phyloP scores from a whole-genome alignment of 1,139 yeast genomes.

The Pichia sp. region DNA sequence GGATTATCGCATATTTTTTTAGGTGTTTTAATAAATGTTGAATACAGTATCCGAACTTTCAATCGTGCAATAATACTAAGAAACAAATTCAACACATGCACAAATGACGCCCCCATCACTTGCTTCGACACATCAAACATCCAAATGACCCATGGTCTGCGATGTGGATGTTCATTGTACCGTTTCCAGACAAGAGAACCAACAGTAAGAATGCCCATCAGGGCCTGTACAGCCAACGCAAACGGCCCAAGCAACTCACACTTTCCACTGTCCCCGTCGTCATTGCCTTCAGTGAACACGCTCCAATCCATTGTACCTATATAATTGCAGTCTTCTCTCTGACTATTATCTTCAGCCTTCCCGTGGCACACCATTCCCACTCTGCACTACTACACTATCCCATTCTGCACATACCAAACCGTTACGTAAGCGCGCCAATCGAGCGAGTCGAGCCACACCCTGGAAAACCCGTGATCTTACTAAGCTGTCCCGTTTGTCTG shows the following conservation, averaged over 20 bases:
- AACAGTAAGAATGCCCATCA: slow-evolving; percentile 70
- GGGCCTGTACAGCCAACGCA: slow-evolving; percentile 56
- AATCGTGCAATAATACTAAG: slow-evolving; percentile 42
- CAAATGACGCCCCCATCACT: slow-evolving; percentile 75
- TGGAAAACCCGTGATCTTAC: too few species aligned
- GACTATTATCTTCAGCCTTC: too few species aligned
- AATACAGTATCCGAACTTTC: not conserved
- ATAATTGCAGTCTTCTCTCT: too few species aligned
- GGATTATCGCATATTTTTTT: slow-evolving; percentile 45
- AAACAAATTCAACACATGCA: slow-evolving; percentile 74
- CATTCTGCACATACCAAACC: too few species aligned
- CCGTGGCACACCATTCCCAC: too few species aligned
- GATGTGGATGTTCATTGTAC: slow-evolving; percentile 65
- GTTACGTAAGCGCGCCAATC: too few species aligned
- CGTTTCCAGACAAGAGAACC: slow-evolving; percentile 72
- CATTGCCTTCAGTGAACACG: too few species aligned
- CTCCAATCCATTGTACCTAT: too few species aligned
- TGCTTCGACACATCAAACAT: slow-evolving; percentile 85
- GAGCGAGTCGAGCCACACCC: too few species aligned
- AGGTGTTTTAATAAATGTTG: slow-evolving; percentile 3
- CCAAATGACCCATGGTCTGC: slow-evolving; percentile 89
- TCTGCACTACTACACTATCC: too few species aligned
- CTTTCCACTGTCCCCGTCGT: slow-evolving; percentile 20
- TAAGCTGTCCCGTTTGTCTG: too few species aligned
- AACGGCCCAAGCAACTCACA: slow-evolving; percentile 72